Evolutionary conservation across 495 filamentous ascomycete genomes (phyloP).

Genomic region (Bathelium albidoporum): DNA sequence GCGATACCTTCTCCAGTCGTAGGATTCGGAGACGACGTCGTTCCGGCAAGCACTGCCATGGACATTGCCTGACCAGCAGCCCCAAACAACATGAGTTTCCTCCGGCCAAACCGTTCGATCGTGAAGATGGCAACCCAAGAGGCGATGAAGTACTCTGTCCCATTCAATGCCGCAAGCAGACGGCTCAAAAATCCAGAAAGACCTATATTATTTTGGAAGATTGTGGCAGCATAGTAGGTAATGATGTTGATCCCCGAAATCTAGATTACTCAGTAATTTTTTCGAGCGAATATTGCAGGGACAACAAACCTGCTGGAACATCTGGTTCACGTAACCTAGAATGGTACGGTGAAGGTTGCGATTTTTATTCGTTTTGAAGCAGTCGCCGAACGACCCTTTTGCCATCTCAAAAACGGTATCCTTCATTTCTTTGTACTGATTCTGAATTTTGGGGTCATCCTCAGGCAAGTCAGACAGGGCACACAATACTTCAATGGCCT

Average conservation of each 20-base stretch:
- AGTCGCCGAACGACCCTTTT: conserved; percentile 53
- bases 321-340: conserved; percentile 65
- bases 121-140: conserved; percentile 41
- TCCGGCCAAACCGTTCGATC: conserved; percentile 45
- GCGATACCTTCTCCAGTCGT: conserved; percentile 29
- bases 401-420: conserved; percentile 64
- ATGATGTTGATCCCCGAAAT: conserved; percentile 48
- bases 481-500: conserved; percentile 23
- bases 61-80: conserved; percentile 40
- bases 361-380: conserved; percentile 62
- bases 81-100: conserved; percentile 42
- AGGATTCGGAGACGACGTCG: conserved; percentile 17
- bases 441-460: conserved; percentile 24
- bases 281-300: background rate
- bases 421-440: conserved; percentile 49
- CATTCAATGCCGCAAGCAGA: conserved; percentile 34
- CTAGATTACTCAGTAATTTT: background rate
- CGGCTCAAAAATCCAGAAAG: conserved; percentile 32
- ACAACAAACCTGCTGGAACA: conserved; percentile 58
- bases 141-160: conserved; percentile 43
- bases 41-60: conserved; percentile 38
- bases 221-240: conserved; percentile 49
- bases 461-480: conserved; percentile 27
- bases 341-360: conserved; percentile 64
- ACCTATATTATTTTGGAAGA: conserved; percentile 49